Evolutionary conservation across 2,329 filamentous ascomycete species (phyloP).

Genomic region (Fusarium fracticaudum): DNA sequence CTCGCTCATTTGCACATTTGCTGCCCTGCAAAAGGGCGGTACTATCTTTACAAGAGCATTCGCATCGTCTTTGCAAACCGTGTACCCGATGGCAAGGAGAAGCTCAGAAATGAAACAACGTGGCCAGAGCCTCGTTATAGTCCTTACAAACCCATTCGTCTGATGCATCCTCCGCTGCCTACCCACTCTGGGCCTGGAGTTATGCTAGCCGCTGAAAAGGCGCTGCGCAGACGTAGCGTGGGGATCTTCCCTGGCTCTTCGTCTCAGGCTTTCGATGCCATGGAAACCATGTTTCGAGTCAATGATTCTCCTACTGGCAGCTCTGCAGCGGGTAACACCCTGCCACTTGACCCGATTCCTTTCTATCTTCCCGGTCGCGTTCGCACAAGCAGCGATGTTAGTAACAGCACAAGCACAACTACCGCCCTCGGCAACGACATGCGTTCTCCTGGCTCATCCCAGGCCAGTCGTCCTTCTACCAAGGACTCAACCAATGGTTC

Average conservation of each 20-base stretch:
- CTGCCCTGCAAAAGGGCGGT: constrained; percentile 82
- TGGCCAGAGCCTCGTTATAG: constrained; percentile 88
- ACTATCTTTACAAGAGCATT: constrained; percentile 90
- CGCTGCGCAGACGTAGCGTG: constrained; percentile 65
- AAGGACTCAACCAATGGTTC: constrained; percentile 47
- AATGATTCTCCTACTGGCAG: constrained; percentile 22
- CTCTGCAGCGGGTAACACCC: constrained; percentile 45
- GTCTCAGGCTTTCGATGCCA: constrained; percentile 48
- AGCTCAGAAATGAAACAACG: constrained; percentile 87
- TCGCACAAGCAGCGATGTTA: constrained; percentile 46
- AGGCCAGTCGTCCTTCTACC: constrained; percentile 48
- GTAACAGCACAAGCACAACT: constrained; percentile 43
- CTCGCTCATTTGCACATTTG: constrained; percentile 94
- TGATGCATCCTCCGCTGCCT: constrained; percentile 56
- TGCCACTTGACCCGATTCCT: constrained; percentile 61
- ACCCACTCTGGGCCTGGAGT: constrained; percentile 55
- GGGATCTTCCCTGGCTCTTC: constrained; percentile 55
- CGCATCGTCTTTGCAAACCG: constrained; percentile 96
- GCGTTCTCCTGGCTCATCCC: constrained; percentile 43
- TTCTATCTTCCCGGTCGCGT: constrained; percentile 53
- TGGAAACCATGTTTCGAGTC: constrained; percentile 43
- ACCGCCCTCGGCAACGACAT: constrained; percentile 30
- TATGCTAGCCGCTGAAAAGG: constrained; percentile 67
- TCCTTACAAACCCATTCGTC: constrained; percentile 76
- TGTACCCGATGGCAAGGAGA: constrained; percentile 95